phyloP scores from a whole-genome alignment of 768 basidiomycete genomes.

The Infundibulicybe gibba region DNA sequence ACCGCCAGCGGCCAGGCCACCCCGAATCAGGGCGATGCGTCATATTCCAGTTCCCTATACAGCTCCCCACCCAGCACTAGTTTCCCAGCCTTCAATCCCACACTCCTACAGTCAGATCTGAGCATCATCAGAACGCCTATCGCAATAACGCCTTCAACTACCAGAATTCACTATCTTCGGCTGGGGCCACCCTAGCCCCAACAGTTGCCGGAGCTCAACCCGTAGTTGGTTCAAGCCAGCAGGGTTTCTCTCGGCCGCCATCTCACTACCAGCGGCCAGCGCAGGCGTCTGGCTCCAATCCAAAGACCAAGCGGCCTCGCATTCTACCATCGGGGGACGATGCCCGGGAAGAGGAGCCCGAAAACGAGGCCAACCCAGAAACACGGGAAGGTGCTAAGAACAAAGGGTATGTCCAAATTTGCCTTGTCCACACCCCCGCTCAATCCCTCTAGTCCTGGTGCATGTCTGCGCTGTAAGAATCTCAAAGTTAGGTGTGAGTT shows the following conservation, averaged over 20 bases:
- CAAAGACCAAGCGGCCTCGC: conserved; percentile 34
- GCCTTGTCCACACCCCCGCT: neutral
- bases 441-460: conserved; percentile 38
- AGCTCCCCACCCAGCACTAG: neutral
- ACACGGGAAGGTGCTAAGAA: conserved; percentile 34
- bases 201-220: no score
- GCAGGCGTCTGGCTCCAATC: conserved; percentile 9
- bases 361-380: conserved; percentile 24
- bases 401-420: conserved; percentile 35
- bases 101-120: neutral
- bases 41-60: neutral
- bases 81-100: neutral
- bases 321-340: conserved; percentile 25
- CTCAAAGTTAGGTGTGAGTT: conserved; percentile 76
- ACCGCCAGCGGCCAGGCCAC: neutral
- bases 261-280: conserved; percentile 16
- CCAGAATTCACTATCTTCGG: no score
- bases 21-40: neutral
- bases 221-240: neutral
- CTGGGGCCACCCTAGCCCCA: no score
- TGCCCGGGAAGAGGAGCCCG: conserved; percentile 29
- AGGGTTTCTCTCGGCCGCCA: conserved; percentile 7
- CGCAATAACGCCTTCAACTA: no score
- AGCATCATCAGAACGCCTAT: no score
- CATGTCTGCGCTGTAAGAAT: conserved; percentile 70